Percentiles rank a stretch among this genome's conserved stretches.
phyloP scores from a whole-genome alignment of 345 rosid genomes.

The Linum usitatissimum region DNA sequence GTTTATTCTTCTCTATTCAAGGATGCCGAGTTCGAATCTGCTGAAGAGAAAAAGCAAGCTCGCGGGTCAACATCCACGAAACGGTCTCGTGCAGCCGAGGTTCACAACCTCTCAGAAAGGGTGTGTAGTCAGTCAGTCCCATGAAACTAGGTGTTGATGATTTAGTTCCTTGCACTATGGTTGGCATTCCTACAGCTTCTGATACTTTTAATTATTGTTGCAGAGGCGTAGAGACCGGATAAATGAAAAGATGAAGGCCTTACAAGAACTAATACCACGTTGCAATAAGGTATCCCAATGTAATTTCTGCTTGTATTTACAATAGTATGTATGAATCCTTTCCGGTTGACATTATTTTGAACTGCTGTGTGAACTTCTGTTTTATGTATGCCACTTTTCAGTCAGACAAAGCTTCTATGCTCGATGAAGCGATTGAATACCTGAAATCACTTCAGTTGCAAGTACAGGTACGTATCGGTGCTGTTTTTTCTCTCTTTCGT shows the following conservation, averaged over 20 bases:
- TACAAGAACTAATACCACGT: constrained; percentile 7
- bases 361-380: background rate
- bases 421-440: constrained; percentile 88
- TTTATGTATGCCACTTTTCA: constrained; percentile 15
- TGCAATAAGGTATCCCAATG: background rate
- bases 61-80: constrained; percentile 56
- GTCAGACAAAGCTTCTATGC: constrained; percentile 93
- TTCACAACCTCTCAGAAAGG: constrained; percentile 96
- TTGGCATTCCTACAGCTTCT: constrained; percentile 1
- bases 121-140: constrained; percentile 24
- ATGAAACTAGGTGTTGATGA: background rate
- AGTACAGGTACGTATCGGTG: constrained; percentile 43
- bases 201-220: background rate
- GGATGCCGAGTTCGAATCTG: constrained; percentile 56
- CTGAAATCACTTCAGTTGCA: constrained; percentile 89
- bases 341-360: background rate
- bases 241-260: constrained; percentile 6
- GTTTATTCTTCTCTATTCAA: constrained; percentile 9
- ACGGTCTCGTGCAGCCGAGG: constrained; percentile 83
- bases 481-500: background rate
- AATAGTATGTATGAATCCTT: background rate
- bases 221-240: constrained; percentile 6
- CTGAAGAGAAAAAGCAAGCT: constrained; percentile 37
- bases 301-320: background rate
- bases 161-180: background rate